These are phyloP conservation scores for Phytophthora crassamura DNA, from an alignment of 352 stramenopile species.

Conservation along the genomic window DNA sequence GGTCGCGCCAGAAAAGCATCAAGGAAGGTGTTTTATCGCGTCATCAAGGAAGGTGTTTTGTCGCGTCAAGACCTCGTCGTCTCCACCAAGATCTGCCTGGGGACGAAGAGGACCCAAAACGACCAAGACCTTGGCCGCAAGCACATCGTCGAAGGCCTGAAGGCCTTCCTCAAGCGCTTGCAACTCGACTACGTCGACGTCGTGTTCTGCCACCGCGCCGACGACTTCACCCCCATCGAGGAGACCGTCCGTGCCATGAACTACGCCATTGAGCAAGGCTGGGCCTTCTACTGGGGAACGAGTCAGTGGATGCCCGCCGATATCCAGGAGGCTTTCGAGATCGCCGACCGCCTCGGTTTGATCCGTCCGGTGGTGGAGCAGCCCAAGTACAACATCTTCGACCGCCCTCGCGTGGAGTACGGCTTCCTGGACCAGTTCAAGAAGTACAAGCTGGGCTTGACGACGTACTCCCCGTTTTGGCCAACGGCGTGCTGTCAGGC, in stretches of 20 bases:
- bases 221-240: slow-evolving; percentile 41
- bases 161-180: slow-evolving; percentile 38
- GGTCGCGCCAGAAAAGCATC: slow-evolving; percentile 46
- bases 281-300: slow-evolving; percentile 36
- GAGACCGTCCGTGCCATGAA: slow-evolving; percentile 39
- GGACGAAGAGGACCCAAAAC: slow-evolving; percentile 22
- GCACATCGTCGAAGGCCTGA: slow-evolving; percentile 43
- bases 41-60: slow-evolving; percentile 34
- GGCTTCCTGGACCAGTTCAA: slow-evolving; percentile 61
- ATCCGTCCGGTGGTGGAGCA: slow-evolving; percentile 56
- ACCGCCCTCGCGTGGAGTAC: slow-evolving; percentile 61
- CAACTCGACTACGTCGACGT: slow-evolving; percentile 51
- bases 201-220: slow-evolving; percentile 56
- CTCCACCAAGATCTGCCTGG: slow-evolving; percentile 55
- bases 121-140: slow-evolving; percentile 40
- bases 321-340: slow-evolving; percentile 53
- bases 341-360: slow-evolving; percentile 36
- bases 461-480: slow-evolving; percentile 59
- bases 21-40: too few relatives aligned
- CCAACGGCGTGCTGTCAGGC: slow-evolving; percentile 49
- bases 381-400: slow-evolving; percentile 72
- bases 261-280: slow-evolving; percentile 25
- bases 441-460: slow-evolving; percentile 62
- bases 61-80: slow-evolving; percentile 54
- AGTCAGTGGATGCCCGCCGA: slow-evolving; percentile 59